phyloP scores from a whole-genome alignment of 2,329 filamentous ascomycete species.

The Gaeumannomyces sp. region DNA sequence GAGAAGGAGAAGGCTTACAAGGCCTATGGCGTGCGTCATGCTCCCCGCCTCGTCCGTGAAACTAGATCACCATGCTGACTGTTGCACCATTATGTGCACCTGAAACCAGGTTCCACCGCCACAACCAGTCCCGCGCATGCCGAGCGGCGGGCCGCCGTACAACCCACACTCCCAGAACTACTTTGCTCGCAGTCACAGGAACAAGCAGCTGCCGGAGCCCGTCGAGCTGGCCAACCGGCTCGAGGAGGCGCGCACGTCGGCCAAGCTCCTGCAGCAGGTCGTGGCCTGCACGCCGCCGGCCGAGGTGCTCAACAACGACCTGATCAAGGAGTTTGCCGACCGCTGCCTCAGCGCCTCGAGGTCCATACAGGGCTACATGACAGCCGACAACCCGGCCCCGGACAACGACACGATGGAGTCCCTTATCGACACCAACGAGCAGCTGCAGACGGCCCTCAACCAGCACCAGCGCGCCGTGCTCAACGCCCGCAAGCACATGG shows the following conservation, averaged over 20 bases:
- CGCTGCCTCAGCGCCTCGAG: constrained; percentile 75
- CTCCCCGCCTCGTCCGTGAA: background rate
- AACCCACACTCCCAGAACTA: constrained; percentile 47
- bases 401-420: constrained; percentile 93
- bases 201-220: constrained; percentile 53
- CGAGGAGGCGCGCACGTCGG: constrained; percentile 85
- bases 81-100: too few species aligned
- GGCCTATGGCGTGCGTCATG: constrained; percentile 40
- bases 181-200: constrained; percentile 44
- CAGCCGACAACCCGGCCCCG: constrained; percentile 67
- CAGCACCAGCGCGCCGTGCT: constrained; percentile 77
- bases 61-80: background rate
- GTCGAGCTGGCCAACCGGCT: constrained; percentile 75
- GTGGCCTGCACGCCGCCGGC: constrained; percentile 74
- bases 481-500: constrained; percentile 44
- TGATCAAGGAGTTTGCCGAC: constrained; percentile 86
- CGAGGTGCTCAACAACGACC: constrained; percentile 75
- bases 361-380: constrained; percentile 82
- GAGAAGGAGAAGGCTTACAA: constrained; percentile 65
- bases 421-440: constrained; percentile 91
- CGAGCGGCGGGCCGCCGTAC: constrained; percentile 32
- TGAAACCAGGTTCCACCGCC: too few species aligned
- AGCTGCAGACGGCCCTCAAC: constrained; percentile 73
- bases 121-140: constrained; percentile 8
- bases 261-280: constrained; percentile 86